These are phyloP conservation scores for Xylariaceae sp. DNA, from an alignment of 2,329 filamentous ascomycete genomes.

Conservation along the genomic window DNA sequence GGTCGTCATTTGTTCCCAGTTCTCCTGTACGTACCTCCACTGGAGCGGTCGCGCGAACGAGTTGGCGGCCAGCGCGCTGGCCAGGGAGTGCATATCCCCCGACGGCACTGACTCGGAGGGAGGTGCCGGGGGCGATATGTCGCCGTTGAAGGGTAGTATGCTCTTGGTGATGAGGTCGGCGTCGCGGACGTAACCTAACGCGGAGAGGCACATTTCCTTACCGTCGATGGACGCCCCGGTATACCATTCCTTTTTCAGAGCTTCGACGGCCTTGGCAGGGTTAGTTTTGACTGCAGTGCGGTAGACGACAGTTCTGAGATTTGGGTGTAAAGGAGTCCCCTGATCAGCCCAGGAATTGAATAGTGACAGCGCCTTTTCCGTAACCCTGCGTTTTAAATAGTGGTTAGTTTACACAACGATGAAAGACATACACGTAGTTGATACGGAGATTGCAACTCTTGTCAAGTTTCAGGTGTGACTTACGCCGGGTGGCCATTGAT, in stretches of 20 bases:
- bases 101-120: slow-evolving; percentile 70
- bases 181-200: slow-evolving; percentile 75
- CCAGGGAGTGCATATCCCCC: slow-evolving; percentile 85
- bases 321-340: slow-evolving; percentile 73
- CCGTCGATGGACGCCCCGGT: slow-evolving; percentile 85
- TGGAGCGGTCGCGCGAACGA: slow-evolving; percentile 70
- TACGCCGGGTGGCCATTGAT: slow-evolving; percentile 75
- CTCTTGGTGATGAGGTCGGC: slow-evolving; percentile 65
- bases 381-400: slow-evolving; percentile 52
- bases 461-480: slow-evolving; percentile 37
- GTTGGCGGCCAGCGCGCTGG: slow-evolving; percentile 73
- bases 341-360: slow-evolving; percentile 80
- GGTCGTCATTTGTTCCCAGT: slow-evolving; percentile 75
- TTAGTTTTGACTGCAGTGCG: slow-evolving; percentile 73
- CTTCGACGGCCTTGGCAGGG: slow-evolving; percentile 68
- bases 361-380: slow-evolving; percentile 73
- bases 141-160: slow-evolving; percentile 79
- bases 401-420: neutral
- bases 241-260: slow-evolving; percentile 83
- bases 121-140: slow-evolving; percentile 54
- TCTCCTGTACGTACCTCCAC: slow-evolving; percentile 83
- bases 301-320: slow-evolving; percentile 79
- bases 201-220: slow-evolving; percentile 79
- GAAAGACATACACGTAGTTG: neutral
- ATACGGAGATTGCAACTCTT: slow-evolving; percentile 5